phyloP scores from a whole-genome alignment of 23 red algal genomes.

The Gracilaria caudata region DNA sequence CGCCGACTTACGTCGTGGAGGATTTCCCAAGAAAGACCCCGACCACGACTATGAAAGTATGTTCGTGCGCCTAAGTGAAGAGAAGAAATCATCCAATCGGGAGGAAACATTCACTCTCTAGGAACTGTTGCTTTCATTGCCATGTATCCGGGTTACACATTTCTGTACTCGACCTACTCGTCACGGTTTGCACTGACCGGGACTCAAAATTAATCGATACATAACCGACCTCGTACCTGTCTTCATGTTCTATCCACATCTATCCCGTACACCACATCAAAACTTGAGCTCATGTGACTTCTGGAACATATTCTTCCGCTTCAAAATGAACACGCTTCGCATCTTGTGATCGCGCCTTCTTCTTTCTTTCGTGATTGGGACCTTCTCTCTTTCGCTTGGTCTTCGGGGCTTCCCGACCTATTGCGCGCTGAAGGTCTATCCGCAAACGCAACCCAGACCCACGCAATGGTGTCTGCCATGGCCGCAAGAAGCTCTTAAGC shows the following conservation, averaged over 20 bases:
- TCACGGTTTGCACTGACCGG: too few species aligned
- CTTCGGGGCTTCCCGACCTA: not conserved
- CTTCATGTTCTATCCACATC: not conserved
- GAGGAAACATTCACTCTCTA: too few species aligned
- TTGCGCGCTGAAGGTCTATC: constrained; percentile 14
- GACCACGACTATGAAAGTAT: too few species aligned
- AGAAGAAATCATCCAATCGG: too few species aligned
- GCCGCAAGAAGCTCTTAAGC: constrained; percentile 34
- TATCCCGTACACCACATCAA: not conserved
- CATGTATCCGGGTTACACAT: too few species aligned
- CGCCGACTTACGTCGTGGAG: too few species aligned
- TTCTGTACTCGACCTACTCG: too few species aligned
- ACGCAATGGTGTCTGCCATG: constrained; percentile 41
- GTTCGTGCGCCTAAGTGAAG: too few species aligned
- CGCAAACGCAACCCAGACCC: constrained; percentile 39
- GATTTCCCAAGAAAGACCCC: too few species aligned
- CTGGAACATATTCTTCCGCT: not conserved
- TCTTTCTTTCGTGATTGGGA: not conserved
- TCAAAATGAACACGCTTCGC: not conserved
- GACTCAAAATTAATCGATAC: too few species aligned
- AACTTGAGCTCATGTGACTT: not conserved
- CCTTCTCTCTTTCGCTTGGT: not conserved
- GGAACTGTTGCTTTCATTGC: too few species aligned
- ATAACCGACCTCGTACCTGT: too few species aligned
- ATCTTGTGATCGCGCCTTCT: not conserved